A percentile compares a stretch with the other conserved stretches of the same genome.
phyloP scores from a whole-genome alignment of 1,284 basidiomycete species.

The Puccinia hordei region DNA sequence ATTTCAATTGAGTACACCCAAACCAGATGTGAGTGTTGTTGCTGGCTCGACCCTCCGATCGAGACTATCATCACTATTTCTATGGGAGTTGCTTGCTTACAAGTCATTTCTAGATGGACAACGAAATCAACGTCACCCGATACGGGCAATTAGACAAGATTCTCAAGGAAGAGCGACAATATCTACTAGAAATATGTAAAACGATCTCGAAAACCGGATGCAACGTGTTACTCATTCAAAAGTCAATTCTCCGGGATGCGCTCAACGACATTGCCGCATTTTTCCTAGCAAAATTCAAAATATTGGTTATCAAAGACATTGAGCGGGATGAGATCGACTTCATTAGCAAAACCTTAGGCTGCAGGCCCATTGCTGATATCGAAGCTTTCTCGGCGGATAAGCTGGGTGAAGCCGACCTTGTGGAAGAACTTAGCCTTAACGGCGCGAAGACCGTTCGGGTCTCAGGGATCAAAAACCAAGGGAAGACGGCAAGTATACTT shows the following conservation, averaged over 20 bases:
- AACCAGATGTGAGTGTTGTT: constrained; percentile 79
- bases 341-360: constrained; percentile 88
- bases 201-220: constrained; percentile 99
- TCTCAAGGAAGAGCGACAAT: constrained; percentile 97
- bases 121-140: constrained; percentile 98
- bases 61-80: not conserved
- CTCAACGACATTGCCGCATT: constrained; percentile 98
- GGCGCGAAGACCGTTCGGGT: constrained; percentile 93
- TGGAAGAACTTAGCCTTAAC: constrained; percentile 83
- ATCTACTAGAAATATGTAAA: constrained; percentile 97
- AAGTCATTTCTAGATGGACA: constrained; percentile 79
- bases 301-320: constrained; percentile 94
- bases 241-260: constrained; percentile 97
- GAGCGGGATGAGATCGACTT: constrained; percentile 99
- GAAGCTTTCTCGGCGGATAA: constrained; percentile 99
- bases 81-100: constrained; percentile 6
- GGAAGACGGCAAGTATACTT: constrained; percentile 90
- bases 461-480: constrained; percentile 91
- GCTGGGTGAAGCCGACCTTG: constrained; percentile 90
- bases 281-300: constrained; percentile 96
- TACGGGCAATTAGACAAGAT: constrained; percentile 99
- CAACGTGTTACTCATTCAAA: constrained; percentile 97
- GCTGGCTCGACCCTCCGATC: not conserved
- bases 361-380: constrained; percentile 96
- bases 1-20: constrained; percentile 96